Evolutionary conservation across 2,329 filamentous ascomycete species (phyloP), one percentile per base, ranked within the genome.

Genomic region (Penicillium sumatraense): DNA sequence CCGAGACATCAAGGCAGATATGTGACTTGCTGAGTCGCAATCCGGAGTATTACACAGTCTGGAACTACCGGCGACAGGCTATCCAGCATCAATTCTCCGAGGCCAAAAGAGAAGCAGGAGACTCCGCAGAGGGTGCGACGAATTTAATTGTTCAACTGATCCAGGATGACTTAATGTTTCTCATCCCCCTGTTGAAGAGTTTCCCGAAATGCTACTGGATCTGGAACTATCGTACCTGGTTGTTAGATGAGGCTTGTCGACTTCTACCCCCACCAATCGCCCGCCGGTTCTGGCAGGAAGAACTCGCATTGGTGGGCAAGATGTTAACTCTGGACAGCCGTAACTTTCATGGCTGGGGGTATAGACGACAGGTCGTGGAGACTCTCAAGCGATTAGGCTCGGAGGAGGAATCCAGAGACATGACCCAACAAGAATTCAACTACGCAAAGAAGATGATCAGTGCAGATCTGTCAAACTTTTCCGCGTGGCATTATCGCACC

Each of bases 201-300:
- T 93, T 86, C 62, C 95, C 95, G 6, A 99, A 99, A 74, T 98
- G 95, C 81, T 99, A 99, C 78, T 98, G 95, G 93, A 93, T 99
- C 68, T 99, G 95, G 95, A 96, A 96, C 65, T 93, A 97, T 75
- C 88, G 95, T 24, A 77, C 89, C 42, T 99, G 95, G 93, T 79
- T 93, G 3, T 80, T 99, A 13, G 80, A 88, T 51, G 85, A 91
- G 71, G 87, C 87, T 29, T 89, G 89, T 44, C 71, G 80, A 11
- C 80, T 87, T 16, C 79, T 96, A 9, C 82, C 86, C 2, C 59
- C 75, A 1, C 54, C 78, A 0, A 69, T 78, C 14, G 85, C 91
- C 2, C 81, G 83, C 20, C 75, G 80, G 35, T 80, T 97, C 47
- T 99, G 95, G 95, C 81, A 89, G 65, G 86, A 89, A 59, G 95